Conservation (phyloP, 1,284 basidiomycete species). For the Violaceomyces palustris region DNA sequence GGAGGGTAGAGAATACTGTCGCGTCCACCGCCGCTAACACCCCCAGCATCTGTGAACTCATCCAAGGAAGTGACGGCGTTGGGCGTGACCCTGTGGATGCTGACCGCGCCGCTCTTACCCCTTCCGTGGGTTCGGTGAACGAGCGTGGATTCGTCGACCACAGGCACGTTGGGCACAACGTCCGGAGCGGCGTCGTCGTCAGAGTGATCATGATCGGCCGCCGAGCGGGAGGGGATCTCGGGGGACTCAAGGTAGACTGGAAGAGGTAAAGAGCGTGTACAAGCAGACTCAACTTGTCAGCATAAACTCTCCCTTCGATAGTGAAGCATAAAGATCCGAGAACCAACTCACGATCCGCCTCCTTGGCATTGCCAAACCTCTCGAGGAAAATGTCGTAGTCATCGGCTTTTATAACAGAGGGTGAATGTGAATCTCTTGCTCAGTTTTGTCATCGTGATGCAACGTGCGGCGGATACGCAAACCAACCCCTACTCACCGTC, state of each 20-base stretch:
- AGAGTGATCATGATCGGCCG: slow-evolving; percentile 18
- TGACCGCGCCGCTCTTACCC: slow-evolving; percentile 45
- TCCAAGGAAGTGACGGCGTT: slow-evolving; percentile 41
- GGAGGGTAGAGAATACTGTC: slow-evolving; percentile 52
- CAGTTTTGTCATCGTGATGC: too few species aligned
- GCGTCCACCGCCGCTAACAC: slow-evolving; percentile 46
- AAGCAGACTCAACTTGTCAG: neutral
- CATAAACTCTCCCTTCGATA: neutral
- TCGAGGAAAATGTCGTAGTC: slow-evolving; percentile 51
- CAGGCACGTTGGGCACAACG: slow-evolving; percentile 39
- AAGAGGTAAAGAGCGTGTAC: neutral
- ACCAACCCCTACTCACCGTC: slow-evolving; percentile 40
- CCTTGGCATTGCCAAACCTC: slow-evolving; percentile 37
- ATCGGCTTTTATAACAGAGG: slow-evolving; percentile 20
- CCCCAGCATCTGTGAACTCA: slow-evolving; percentile 47
- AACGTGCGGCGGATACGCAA: too few species aligned
- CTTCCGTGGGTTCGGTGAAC: slow-evolving; percentile 50
- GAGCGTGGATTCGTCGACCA: slow-evolving; percentile 46
- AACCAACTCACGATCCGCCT: slow-evolving; percentile 43
- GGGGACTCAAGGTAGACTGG: slow-evolving; percentile 46
- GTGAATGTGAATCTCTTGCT: too few species aligned
- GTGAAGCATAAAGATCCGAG: neutral
- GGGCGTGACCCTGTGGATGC: slow-evolving; percentile 47
- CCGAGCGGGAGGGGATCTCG: slow-evolving; percentile 33
- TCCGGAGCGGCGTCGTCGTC: slow-evolving; percentile 17